Percentiles rank a stretch among this genome's conserved stretches.
phyloP scores from a whole-genome alignment of 1,284 basidiomycete genomes.

The Puccinia hordei region DNA sequence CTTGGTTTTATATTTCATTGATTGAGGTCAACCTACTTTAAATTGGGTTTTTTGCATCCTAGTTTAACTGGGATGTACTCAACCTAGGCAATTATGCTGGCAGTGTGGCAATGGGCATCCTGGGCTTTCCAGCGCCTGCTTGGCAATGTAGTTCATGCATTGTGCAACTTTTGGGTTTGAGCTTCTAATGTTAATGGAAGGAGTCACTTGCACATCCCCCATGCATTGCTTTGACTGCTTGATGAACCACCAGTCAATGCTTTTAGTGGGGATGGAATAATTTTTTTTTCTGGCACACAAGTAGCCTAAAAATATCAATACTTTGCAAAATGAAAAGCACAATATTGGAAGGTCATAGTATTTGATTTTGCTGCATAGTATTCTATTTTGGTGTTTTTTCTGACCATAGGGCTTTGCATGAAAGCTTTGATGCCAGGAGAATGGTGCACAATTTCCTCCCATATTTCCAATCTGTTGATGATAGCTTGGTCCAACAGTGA shows the following conservation, averaged over 20 bases:
- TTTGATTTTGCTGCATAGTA: neutral
- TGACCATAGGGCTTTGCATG: neutral
- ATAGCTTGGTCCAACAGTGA: neutral
- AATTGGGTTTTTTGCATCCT: too few relatives aligned
- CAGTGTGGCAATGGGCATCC: neutral
- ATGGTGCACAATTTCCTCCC: neutral
- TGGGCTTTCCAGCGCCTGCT: neutral
- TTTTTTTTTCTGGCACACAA: neutral
- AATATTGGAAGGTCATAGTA: neutral
- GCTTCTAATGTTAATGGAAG: conserved; percentile 8
- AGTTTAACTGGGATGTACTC: too few relatives aligned
- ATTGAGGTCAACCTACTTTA: too few relatives aligned
- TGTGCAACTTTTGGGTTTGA: conserved; percentile 2
- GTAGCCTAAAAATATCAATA: neutral
- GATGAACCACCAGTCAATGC: conserved; percentile 14
- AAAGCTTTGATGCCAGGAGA: conserved; percentile 11
- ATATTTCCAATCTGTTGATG: neutral
- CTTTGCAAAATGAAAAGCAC: too few relatives aligned
- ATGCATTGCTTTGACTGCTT: too few relatives aligned
- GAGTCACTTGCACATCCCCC: conserved; percentile 4
- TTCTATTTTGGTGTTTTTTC: neutral
- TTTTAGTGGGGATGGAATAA: conserved; percentile 5
- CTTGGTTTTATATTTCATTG: too few relatives aligned
- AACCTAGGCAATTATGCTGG: too few relatives aligned
- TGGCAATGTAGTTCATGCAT: conserved; percentile 11